Evolutionary conservation across 2,329 filamentous ascomycete genomes (phyloP).

Genomic region (Huntiella abstrusa): DNA sequence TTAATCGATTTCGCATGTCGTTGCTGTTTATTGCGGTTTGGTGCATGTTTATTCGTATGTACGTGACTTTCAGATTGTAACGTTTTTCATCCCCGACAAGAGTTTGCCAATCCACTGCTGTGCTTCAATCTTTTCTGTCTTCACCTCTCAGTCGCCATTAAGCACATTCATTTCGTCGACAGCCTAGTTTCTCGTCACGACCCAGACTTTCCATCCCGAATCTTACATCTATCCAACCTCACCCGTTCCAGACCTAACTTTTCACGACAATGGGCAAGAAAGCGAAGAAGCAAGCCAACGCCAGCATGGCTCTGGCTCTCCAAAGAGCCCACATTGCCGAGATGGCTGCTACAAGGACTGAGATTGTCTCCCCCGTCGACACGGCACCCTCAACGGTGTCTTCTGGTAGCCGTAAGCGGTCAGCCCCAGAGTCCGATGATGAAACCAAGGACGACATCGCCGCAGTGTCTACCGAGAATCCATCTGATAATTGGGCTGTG

Average conservation of each 20-base stretch:
- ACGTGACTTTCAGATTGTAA: too few relatives aligned
- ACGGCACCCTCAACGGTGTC: constrained; percentile 1
- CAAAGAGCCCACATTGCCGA: constrained; percentile 10
- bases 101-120: too few relatives aligned
- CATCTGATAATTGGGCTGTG: constrained; percentile 31
- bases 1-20: too few relatives aligned
- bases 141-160: too few relatives aligned
- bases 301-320: constrained; percentile 9
- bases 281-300: constrained; percentile 12
- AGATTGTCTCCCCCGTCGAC: neutral
- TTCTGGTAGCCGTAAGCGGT: constrained; percentile 29
- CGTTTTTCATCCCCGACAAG: too few relatives aligned
- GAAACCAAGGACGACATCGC: constrained; percentile 11
- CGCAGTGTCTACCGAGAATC: constrained; percentile 36
- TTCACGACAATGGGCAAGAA: constrained; percentile 14
- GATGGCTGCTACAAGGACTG: neutral
- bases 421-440: constrained; percentile 22
- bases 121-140: too few relatives aligned
- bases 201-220: neutral
- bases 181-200: too few relatives aligned
- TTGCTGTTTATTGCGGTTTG: too few relatives aligned
- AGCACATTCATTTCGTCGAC: too few relatives aligned
- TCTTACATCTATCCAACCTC: neutral
- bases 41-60: too few relatives aligned
- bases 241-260: too few relatives aligned